Conservation (phyloP, 257 asterid species). For the Thymus quinquecostatus region DNA sequence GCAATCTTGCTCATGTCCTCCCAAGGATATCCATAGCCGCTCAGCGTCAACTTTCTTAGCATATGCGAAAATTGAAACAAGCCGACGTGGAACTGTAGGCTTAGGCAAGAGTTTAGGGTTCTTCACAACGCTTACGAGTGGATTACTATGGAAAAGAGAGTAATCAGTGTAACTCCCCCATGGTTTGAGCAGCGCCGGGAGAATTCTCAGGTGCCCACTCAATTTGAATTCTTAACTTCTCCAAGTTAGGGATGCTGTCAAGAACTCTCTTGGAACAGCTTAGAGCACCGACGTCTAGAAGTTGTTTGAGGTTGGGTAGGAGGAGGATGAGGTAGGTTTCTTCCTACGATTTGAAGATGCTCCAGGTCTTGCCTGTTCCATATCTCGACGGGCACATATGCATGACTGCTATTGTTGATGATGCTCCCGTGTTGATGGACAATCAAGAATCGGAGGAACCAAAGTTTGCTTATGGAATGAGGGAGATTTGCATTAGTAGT, state of each 20-base stretch:
- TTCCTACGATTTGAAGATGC: neutral
- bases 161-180: neutral
- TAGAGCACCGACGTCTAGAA: neutral
- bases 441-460: neutral
- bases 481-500: conserved; percentile 9
- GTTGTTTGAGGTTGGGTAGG: neutral
- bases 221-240: neutral
- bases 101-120: neutral
- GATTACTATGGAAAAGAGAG: neutral
- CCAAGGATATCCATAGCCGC: conserved; percentile 22
- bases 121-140: neutral
- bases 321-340: neutral
- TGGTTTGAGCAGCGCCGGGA: neutral
- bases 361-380: neutral
- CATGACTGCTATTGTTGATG: neutral
- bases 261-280: neutral
- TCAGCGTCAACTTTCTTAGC: conserved; percentile 9
- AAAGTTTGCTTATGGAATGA: neutral
- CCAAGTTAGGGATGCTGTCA: neutral
- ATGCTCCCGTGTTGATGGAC: neutral
- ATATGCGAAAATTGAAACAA: neutral
- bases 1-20: conserved; percentile 1
- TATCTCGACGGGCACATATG: conserved; percentile 2
- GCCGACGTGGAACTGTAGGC: neutral
- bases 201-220: neutral